Percentiles rank a stretch among this genome's conserved stretches.
phyloP scores from a whole-genome alignment of 129 eudicot species.

The Chrysanthemum makinoi region DNA sequence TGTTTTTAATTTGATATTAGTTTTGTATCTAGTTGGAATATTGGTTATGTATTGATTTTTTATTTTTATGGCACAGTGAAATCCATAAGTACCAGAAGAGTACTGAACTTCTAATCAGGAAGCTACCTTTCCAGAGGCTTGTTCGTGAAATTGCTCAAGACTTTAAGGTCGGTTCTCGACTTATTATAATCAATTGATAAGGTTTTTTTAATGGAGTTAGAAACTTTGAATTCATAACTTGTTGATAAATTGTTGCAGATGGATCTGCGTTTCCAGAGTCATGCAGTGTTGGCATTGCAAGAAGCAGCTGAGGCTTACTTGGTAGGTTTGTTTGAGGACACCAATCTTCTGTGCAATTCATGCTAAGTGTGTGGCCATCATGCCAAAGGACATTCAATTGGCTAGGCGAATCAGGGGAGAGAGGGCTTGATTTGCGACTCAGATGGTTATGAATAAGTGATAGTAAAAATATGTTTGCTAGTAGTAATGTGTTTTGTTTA shows the following conservation, averaged over 20 bases:
- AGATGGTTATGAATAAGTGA: not conserved
- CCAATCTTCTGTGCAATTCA: slow-evolving; percentile 44
- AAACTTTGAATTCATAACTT: not conserved
- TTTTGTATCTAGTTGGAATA: too few relatives aligned
- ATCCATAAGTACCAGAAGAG: slow-evolving; percentile 64
- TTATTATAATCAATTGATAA: not conserved
- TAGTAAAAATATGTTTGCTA: slow-evolving; percentile 13
- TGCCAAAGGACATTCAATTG: slow-evolving; percentile 52
- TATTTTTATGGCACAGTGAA: slow-evolving; percentile 34
- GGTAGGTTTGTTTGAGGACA: slow-evolving; percentile 47
- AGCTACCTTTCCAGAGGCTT: slow-evolving; percentile 70
- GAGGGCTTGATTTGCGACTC: slow-evolving; percentile 31
- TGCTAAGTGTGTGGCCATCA: slow-evolving; percentile 45
- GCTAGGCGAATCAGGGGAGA: slow-evolving; percentile 48
- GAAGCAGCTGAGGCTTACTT: slow-evolving; percentile 51
- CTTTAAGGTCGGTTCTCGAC: slow-evolving; percentile 30
- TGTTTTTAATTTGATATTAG: not conserved
- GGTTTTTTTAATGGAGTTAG: not conserved
- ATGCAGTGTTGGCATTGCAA: slow-evolving; percentile 44
- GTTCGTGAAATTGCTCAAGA: slow-evolving; percentile 58
- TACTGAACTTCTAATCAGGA: slow-evolving; percentile 70
- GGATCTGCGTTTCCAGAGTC: slow-evolving; percentile 46
- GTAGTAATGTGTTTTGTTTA: not conserved
- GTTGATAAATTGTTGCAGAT: slow-evolving; percentile 22
- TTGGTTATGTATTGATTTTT: not conserved